phyloP scores from a whole-genome alignment of 805 yeast species.

The Saturnispora ahearnii region DNA sequence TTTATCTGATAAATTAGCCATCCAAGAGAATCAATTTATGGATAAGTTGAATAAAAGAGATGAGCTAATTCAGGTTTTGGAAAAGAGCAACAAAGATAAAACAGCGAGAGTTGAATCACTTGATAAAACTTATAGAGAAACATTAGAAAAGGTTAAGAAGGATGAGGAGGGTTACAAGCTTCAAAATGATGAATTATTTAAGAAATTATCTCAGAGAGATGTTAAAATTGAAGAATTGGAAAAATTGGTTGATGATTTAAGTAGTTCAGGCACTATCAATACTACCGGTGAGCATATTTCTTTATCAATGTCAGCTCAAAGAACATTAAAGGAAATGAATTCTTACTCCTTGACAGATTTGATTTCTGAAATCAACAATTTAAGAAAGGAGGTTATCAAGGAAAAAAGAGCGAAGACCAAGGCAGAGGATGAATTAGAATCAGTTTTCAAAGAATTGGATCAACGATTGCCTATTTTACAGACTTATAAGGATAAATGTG shows the following conservation, averaged over 20 bases:
- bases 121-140: constrained; percentile 38
- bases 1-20: constrained; percentile 34
- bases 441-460: constrained; percentile 68
- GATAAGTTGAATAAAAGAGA: constrained; percentile 56
- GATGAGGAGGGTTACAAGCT: constrained; percentile 30
- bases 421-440: constrained; percentile 61
- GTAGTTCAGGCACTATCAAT: constrained; percentile 12
- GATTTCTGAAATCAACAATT: constrained; percentile 51
- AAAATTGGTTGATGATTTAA: constrained; percentile 35
- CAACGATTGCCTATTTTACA: constrained; percentile 66
- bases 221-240: constrained; percentile 35
- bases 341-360: constrained; percentile 60
- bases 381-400: constrained; percentile 56
- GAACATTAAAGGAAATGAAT: constrained; percentile 34
- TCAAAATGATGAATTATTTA: constrained; percentile 29
- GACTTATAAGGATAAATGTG: constrained; percentile 54
- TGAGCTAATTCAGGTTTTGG: constrained; percentile 48
- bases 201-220: constrained; percentile 29
- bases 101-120: constrained; percentile 43
- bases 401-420: constrained; percentile 66
- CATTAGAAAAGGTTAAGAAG: constrained; percentile 31
- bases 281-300: constrained; percentile 11
- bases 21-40: constrained; percentile 40
- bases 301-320: constrained; percentile 39
- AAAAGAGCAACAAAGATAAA: constrained; percentile 44